phyloP scores from a whole-genome alignment of 192 early-diverging fungal species.

The Gonapodya prolifera region DNA sequence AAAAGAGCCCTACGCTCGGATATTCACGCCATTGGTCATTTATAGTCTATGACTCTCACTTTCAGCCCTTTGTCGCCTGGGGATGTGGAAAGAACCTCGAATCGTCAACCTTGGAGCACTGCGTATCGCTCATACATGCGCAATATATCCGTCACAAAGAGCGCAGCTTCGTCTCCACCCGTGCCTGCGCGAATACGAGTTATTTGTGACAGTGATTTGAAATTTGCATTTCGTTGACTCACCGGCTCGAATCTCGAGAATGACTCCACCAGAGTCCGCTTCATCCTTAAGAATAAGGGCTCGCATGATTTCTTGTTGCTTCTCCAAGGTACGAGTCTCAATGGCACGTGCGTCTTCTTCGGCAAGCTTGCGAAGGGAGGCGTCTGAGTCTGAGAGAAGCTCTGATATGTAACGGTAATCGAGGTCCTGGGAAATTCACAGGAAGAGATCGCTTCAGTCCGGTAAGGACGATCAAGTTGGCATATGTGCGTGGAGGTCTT shows the following conservation, averaged over 20 bases:
- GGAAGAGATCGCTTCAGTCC: too few species aligned
- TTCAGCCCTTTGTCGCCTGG: conserved; percentile 18
- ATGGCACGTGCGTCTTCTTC: conserved; percentile 42
- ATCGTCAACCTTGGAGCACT: conserved; percentile 42
- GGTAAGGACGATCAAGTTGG: too few species aligned
- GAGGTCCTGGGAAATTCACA: too few species aligned
- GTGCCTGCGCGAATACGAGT: conserved; percentile 65
- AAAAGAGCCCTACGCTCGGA: too few species aligned
- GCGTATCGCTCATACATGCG: conserved; percentile 65
- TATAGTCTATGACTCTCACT: too few species aligned
- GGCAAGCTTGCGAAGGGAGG: conserved; percentile 42
- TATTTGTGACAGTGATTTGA: too few species aligned
- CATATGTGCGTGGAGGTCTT: too few species aligned
- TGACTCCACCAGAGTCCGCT: conserved; percentile 52
- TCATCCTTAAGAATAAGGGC: conserved; percentile 52
- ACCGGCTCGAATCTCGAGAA: conserved; percentile 64
- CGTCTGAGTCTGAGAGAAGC: too few species aligned
- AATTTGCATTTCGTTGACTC: too few species aligned
- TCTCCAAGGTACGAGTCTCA: conserved; percentile 18
- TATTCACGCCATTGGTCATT: too few species aligned
- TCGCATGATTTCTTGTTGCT: conserved; percentile 42
- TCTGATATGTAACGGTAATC: too few species aligned
- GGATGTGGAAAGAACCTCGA: neutral
- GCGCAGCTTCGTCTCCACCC: conserved; percentile 63
- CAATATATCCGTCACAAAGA: conserved; percentile 57